Evolutionary conservation across 352 stramenopile genomes (phyloP), one percentile per base, ranked within the genome.

Genomic region (Blastocystis sp.): DNA sequence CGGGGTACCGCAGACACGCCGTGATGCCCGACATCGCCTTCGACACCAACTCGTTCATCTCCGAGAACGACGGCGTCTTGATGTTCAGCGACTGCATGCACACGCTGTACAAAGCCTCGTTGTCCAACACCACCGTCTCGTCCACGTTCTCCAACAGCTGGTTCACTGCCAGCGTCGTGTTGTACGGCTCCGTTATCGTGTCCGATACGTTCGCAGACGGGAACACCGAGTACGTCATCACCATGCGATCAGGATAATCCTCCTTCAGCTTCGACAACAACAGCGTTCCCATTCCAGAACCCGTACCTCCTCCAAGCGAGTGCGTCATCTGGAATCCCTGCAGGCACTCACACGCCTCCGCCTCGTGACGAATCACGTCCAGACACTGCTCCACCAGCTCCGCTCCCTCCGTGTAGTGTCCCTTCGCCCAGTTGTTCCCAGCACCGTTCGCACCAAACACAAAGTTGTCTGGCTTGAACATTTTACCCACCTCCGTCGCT

Each of bases 61-160:
- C 95, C 87, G 93, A 92, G 91, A 98, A 99, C 27, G 94, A 98
- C 36, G 96, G 96, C 49, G 95, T 98, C 78, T 94, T 95, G 73
- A 99, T 92, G 90, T 99, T 98, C 63, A 99, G 90, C 69, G 96
- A 98, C 85, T 96, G 95, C 93, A 98, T 98, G 91, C 96, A 99
- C 91, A 99, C 99, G 88, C 99, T 96, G 90, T 99, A 99, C 53
- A 99, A 91, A 53, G 96, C 96, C 90, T 99, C 96, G 90, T 99
- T 99, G 89, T 99, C 96, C 84, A 99, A 91, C 85, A 94, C 97
- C 91, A 98, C 98, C 89, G 96, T 97, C 89, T 98, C 95, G 91
- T 99, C 96, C 75, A 96, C 94, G 90, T 99, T 98, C 90, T 99
- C 96, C 40, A 99, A 94, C 57, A 99, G 92, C 92, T 99, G 95